These are phyloP conservation scores for Breynia disticha DNA, from an alignment of 441 rosid genomes.

Conservation along the genomic window DNA sequence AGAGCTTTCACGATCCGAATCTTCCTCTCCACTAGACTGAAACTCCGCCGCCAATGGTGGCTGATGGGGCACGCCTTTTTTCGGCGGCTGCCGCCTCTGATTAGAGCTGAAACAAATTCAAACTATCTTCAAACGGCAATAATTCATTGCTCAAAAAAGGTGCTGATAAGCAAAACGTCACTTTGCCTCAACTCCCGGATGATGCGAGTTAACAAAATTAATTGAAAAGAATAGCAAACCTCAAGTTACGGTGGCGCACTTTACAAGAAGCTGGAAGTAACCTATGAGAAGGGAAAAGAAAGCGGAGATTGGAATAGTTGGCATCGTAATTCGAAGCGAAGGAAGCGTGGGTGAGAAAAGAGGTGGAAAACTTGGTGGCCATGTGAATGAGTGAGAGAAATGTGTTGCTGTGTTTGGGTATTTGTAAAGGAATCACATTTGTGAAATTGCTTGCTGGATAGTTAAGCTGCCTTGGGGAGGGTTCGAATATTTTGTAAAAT, in stretches of 20 bases:
- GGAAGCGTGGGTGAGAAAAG: constrained; percentile 33
- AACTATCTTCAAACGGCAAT: not conserved
- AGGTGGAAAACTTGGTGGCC: constrained; percentile 56
- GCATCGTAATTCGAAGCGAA: constrained; percentile 17
- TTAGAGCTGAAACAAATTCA: constrained; percentile 27
- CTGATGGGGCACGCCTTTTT: constrained; percentile 40
- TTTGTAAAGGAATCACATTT: not conserved
- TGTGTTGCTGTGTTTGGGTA: not conserved
- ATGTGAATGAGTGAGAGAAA: constrained; percentile 8
- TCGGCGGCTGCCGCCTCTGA: constrained; percentile 36
- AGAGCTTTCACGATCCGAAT: constrained; percentile 29
- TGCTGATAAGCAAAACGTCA: no score
- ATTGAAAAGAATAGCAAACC: constrained; percentile 30
- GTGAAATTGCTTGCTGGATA: not conserved
- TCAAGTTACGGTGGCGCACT: constrained; percentile 53
- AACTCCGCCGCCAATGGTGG: constrained; percentile 27
- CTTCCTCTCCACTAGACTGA: constrained; percentile 28
- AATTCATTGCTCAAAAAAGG: not conserved
- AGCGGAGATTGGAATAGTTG: constrained; percentile 13
- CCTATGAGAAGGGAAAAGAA: constrained; percentile 32
- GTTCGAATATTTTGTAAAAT: not conserved
- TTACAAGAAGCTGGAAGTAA: constrained; percentile 57
- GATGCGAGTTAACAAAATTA: no score
- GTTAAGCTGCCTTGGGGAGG: no score
- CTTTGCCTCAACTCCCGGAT: no score